A percentile compares a stretch with the other conserved stretches of the same genome.
Evolutionary conservation across 2,329 filamentous ascomycete species (phyloP).

Genomic region (Trichoderma brevicompactum): DNA sequence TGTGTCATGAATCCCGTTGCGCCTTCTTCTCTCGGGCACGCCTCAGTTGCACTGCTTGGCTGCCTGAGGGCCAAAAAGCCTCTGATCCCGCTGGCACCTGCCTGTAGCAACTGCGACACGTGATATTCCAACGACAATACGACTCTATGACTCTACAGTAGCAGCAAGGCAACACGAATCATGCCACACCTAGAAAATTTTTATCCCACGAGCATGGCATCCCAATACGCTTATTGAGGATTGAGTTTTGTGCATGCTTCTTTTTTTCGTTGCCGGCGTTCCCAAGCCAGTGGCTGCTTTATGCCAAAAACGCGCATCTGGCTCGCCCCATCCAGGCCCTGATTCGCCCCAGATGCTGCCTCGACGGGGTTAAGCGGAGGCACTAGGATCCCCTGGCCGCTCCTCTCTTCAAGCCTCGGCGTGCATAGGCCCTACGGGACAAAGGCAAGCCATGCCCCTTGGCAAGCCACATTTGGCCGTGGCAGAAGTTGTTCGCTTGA

Average conservation of each 20-base stretch:
- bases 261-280: slow-evolving; percentile 2
- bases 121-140: not conserved
- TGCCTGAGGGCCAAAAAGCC: no score
- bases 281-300: slow-evolving; percentile 10
- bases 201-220: not conserved
- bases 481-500: not conserved
- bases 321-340: not conserved
- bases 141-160: no score
- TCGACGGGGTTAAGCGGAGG: not conserved
- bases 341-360: slow-evolving; percentile 14
- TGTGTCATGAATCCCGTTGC: no score
- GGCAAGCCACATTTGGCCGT: slow-evolving; percentile 8
- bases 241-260: slow-evolving; percentile 25
- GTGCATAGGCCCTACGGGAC: slow-evolving; percentile 12
- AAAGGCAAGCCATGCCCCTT: slow-evolving; percentile 6
- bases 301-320: slow-evolving; percentile 24
- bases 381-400: slow-evolving; percentile 1
- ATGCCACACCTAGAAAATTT: not conserved
- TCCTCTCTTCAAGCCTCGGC: slow-evolving; percentile 7
- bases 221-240: slow-evolving; percentile 16
- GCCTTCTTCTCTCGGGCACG: no score
- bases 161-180: not conserved
- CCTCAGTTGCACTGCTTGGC: no score
- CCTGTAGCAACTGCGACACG: not conserved
- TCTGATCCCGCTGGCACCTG: not conserved